These are phyloP conservation scores for Purpureocillium takamizusanense DNA, from an alignment of 2,329 filamentous ascomycete genomes.

Conservation along the genomic window DNA sequence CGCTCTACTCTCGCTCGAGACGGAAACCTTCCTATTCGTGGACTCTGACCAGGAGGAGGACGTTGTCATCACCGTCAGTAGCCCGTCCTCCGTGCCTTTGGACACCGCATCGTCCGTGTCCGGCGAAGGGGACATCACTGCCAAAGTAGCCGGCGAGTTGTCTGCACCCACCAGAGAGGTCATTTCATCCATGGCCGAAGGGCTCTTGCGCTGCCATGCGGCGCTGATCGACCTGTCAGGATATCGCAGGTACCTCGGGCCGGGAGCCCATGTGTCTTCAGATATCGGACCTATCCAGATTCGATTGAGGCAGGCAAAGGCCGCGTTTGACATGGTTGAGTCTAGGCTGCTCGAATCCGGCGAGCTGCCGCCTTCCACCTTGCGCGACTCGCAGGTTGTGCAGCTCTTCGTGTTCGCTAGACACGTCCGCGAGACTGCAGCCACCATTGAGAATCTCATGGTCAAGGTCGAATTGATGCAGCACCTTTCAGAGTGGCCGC, in stretches of 20 bases:
- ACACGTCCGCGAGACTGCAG: constrained; percentile 42
- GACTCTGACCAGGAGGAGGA: constrained; percentile 9
- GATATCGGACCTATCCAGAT: constrained; percentile 30
- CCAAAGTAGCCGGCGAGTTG: constrained; percentile 21
- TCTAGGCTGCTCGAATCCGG: constrained; percentile 34
- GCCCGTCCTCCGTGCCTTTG: neutral
- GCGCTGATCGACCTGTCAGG: constrained; percentile 45
- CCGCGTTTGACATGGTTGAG: constrained; percentile 38
- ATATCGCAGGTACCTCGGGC: constrained; percentile 37
- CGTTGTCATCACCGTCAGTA: constrained; percentile 8
- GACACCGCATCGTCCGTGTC: constrained; percentile 1
- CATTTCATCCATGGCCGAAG: constrained; percentile 34
- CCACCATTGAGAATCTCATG: constrained; percentile 35
- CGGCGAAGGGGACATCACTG: constrained; percentile 9
- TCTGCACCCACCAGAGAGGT: constrained; percentile 36
- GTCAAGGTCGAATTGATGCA: constrained; percentile 39
- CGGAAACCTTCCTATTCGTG: constrained; percentile 37
- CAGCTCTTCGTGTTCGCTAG: constrained; percentile 46
- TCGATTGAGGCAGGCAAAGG: constrained; percentile 31
- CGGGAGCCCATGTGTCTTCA: constrained; percentile 28
- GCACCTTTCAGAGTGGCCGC: constrained; percentile 26
- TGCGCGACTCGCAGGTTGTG: constrained; percentile 39
- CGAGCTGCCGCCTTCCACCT: constrained; percentile 33
- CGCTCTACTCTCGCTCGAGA: constrained; percentile 41
- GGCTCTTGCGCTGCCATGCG: constrained; percentile 38